phyloP scores from a whole-genome alignment of 805 yeast genomes.

The Barnettozyma sucrosica region DNA sequence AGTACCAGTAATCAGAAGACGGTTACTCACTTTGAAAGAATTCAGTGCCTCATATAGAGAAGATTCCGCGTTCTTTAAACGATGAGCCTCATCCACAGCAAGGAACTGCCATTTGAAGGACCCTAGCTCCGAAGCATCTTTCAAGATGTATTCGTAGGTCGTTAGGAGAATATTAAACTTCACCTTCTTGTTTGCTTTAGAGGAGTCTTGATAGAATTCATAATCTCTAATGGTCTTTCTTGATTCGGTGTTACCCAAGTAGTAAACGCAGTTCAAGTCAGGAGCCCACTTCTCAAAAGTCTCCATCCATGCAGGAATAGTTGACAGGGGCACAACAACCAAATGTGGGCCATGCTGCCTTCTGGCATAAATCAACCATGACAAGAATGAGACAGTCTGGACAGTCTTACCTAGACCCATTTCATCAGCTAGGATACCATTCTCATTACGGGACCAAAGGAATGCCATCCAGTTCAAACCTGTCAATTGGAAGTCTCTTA shows the following conservation, averaged over 20 bases:
- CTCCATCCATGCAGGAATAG: constrained; percentile 99
- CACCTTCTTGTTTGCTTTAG: constrained; percentile 47
- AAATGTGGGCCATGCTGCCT: constrained; percentile 97
- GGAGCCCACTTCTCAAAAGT: constrained; percentile 98
- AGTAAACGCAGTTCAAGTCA: constrained; percentile 86
- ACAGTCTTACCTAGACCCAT: constrained; percentile 99
- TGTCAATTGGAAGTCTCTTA: constrained; percentile 95
- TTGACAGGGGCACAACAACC: constrained; percentile 92
- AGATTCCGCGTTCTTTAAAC: constrained; percentile 89
- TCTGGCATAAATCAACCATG: constrained; percentile 93
- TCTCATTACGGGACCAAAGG: constrained; percentile 94
- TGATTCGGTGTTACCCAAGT: constrained; percentile 86
- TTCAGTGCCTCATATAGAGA: constrained; percentile 84
- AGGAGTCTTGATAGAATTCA: constrained; percentile 59
- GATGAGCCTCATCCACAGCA: constrained; percentile 98
- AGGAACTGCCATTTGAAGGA: constrained; percentile 88
- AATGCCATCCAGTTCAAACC: constrained; percentile 99
- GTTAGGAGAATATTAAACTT: constrained; percentile 91
- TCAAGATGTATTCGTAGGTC: constrained; percentile 92
- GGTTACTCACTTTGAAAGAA: constrained; percentile 76
- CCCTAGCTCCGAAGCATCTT: constrained; percentile 79
- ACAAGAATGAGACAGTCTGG: constrained; percentile 88
- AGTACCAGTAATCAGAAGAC: constrained; percentile 93
- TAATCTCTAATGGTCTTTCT: constrained; percentile 75
- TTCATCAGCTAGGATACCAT: constrained; percentile 96